Percentiles rank a stretch among this genome's conserved stretches.
These are phyloP conservation scores for Bassia scoparia DNA, from an alignment of 148 eudicot species.

Conservation along the genomic window DNA sequence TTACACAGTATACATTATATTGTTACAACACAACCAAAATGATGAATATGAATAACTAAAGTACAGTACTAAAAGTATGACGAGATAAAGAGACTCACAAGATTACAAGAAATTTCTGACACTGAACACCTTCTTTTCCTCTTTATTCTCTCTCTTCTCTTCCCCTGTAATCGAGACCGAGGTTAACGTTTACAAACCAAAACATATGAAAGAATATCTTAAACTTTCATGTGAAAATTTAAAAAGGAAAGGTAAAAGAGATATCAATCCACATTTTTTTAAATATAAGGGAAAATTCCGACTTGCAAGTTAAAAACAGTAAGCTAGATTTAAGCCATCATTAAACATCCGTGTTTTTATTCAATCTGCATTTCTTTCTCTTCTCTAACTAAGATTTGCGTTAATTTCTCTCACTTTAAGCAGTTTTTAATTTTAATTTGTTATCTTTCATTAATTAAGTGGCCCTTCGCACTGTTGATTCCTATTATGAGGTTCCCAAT, in stretches of 20 bases:
- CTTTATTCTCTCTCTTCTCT: no score
- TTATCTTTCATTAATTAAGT: not conserved
- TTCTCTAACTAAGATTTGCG: not conserved
- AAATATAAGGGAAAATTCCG: constrained; percentile 1
- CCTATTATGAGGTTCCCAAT: constrained; percentile 6
- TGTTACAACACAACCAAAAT: no score
- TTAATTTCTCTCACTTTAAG: not conserved
- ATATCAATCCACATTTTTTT: not conserved
- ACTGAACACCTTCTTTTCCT: no score
- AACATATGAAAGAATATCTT: no score
- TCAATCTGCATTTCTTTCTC: not conserved
- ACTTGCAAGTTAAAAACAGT: constrained; percentile 18
- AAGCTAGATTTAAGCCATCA: constrained; percentile 22
- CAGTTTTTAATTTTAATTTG: not conserved
- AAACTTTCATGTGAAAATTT: constrained; percentile 1
- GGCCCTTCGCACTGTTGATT: constrained; percentile 1
- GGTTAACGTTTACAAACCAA: no score
- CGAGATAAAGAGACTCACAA: no score
- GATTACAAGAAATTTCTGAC: no score
- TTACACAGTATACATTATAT: no score
- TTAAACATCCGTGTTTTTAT: constrained; percentile 19
- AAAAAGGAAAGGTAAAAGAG: not conserved
- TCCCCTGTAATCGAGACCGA: no score
- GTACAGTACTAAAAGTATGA: no score
- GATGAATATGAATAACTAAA: no score